Base-by-base conservation (phyloP, 208 protist genomes). In the Acanthamoeba lenticulata region DNA sequence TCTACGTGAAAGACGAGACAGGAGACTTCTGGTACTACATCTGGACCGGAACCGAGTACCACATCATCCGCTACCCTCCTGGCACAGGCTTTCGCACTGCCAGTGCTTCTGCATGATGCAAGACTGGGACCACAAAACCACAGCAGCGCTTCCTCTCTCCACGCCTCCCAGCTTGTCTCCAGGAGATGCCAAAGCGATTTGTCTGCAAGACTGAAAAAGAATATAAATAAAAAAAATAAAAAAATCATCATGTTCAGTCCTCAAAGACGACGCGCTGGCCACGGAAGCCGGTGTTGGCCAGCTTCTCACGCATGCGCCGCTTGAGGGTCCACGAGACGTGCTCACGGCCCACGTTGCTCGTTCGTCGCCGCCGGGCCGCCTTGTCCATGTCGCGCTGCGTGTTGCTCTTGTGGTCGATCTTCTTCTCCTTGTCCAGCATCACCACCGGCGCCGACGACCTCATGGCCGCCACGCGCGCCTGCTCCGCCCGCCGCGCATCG, bases 1-100 rank as follows among this genome's bases (percentile, higher is more conserved):
- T 86, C 77, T 86, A 86, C 36, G 77, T 86, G 15, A 36, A 44
- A 29, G 77, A 86, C 77, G 15, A 15, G 6, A 11, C 15, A 49
- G 77, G 77, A 17, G 77, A 86, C 77, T 86, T 34, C 36, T 86
- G 77, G 77, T 86, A 86, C 44, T 86, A 86, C 77, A 86, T 86
- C 7, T 86, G 77, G 77, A 86, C 77, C 7, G 77, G 77, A 52
- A 86, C 9, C 77, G 24, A 86, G 19, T 86, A 86, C 77, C 77
- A 86, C 77, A 86, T 86, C 77, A 86, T 86, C 19, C 77, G 77
- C 77, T 86, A 86, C 36, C 77, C 77, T 32, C 36, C 77, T 29
- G n/a, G n/a, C 24, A 47, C 77, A 27, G 77, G 77, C 24, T 86
- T 86, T 29, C 11, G 9, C 77, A 86, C 77, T 79, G 67, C n/a